A percentile compares a stretch with the other conserved stretches of the same genome.
These are phyloP conservation scores for Fusarium subglutinans DNA, from an alignment of 2,329 filamentous ascomycete species.

Conservation along the genomic window DNA sequence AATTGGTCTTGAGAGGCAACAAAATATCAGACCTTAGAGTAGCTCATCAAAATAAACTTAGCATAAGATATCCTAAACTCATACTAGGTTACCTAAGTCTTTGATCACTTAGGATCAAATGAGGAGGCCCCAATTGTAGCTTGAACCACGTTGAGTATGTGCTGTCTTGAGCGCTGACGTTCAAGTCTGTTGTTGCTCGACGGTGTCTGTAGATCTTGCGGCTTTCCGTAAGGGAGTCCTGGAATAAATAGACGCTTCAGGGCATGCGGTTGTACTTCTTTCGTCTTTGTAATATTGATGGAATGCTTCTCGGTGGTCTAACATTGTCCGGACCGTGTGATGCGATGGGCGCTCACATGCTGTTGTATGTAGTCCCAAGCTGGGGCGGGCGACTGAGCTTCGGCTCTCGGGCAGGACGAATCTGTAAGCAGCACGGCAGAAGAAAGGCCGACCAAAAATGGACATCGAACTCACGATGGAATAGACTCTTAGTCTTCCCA, in stretches of 20 bases:
- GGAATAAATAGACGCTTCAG: too few species aligned
- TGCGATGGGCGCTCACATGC: too few species aligned
- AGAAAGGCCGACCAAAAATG: fast-evolving
- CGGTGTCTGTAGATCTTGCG: background rate
- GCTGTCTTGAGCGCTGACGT: too few species aligned
- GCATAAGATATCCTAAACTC: background rate
- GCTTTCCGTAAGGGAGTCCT: too few species aligned
- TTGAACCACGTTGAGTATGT: background rate
- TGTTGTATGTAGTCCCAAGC: fast-evolving
- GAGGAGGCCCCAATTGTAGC: background rate
- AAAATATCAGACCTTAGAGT: background rate
- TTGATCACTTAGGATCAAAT: background rate
- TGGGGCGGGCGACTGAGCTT: background rate
- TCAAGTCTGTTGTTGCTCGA: background rate
- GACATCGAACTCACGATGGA: fast-evolving
- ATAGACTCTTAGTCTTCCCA: too few species aligned
- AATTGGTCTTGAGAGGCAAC: background rate
- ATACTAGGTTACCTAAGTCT: background rate
- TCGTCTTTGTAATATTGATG: fast-evolving
- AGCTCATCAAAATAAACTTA: background rate
- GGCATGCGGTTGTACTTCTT: fast-evolving
- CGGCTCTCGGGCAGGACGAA: fast-evolving
- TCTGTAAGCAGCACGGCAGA: background rate
- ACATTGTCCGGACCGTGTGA: fast-evolving
- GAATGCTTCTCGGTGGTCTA: too few species aligned